Evolutionary conservation across 495 filamentous ascomycete genomes (phyloP).

Genomic region (Friedmanniomyces simplex): DNA sequence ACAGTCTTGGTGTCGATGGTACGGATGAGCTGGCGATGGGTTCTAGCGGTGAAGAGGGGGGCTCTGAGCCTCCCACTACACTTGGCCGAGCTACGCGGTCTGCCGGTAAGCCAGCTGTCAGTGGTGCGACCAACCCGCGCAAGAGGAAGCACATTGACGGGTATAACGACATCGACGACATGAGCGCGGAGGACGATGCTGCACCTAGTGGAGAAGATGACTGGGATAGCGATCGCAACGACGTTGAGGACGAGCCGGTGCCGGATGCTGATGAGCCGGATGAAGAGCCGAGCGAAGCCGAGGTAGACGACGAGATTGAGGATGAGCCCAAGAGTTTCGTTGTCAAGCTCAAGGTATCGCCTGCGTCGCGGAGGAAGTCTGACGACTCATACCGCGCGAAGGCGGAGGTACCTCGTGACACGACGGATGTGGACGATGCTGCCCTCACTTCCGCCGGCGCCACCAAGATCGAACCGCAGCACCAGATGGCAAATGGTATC

Average conservation of each 20-base stretch:
- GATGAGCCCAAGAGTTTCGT: constrained; percentile 24
- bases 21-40: background rate
- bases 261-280: constrained; percentile 23
- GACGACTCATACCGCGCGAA: background rate
- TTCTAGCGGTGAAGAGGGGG: constrained; percentile 18
- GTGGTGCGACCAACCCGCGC: constrained; percentile 27
- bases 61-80: constrained; percentile 21
- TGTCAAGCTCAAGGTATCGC: constrained; percentile 23
- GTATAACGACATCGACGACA: constrained; percentile 48
- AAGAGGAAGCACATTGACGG: constrained; percentile 34
- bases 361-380: background rate
- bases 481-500: background rate
- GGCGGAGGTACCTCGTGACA: background rate
- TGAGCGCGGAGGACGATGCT: constrained; percentile 55
- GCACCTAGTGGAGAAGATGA: constrained; percentile 48
- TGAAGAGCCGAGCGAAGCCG: constrained; percentile 13
- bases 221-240: constrained; percentile 62
- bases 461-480: background rate
- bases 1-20: constrained; percentile 29
- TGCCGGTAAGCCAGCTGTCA: constrained; percentile 27
- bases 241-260: constrained; percentile 42
- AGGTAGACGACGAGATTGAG: constrained; percentile 12
- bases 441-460: background rate
- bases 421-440: background rate
- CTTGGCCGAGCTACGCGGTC: constrained; percentile 27